Evolutionary conservation across 257 asterid species (phyloP), one percentile per base, ranked within the genome.

Genomic region (Lithospermum erythrorhizon): DNA sequence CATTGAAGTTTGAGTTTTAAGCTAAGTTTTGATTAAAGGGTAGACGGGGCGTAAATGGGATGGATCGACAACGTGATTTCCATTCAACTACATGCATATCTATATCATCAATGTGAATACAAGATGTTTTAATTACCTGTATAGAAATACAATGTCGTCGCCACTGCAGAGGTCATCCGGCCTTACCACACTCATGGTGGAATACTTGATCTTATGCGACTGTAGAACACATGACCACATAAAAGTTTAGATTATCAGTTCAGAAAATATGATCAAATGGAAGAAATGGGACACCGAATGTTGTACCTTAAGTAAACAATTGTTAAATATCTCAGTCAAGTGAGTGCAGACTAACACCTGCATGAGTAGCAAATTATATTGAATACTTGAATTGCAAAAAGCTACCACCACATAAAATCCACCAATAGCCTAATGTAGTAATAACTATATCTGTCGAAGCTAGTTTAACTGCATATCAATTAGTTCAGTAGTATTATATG

Each of bases 291-390:
- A 73, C 59, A 66, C 49, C 65, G 58, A 53, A 61, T 56, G 57
- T 56, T 61, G 47, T 85, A 91, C 98, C 97, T 86, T 84, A 70
- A 70, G 63, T 61, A 86, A 70, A 76, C 74, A 81, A 71, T 85
- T 79, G 77, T 84, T 86, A 78, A 91, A 83, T 63, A 91, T 78
- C 84, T 91, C 98, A 35, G 85, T 86, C 82, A 91, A 79, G 79
- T 91, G 98, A 64, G 98, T 91, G 68, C 95, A 88, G 49, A 88
- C 72, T 79, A 91, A 62, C 71, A 91, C 97, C 98, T 91, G 89
- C 73, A 69, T 68, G 58, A 64, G 20, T 58, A 67, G 55, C 41
- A 63, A 74, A 74, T 55, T 37, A 57, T 64, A 60, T 55, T 35
- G 55, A 15, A 19, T n/a, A 62, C 18, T 22, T 18, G 25, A 53